Evolutionary conservation across 495 filamentous ascomycete species (phyloP).

Genomic region (Penicillium bialowiezense): DNA sequence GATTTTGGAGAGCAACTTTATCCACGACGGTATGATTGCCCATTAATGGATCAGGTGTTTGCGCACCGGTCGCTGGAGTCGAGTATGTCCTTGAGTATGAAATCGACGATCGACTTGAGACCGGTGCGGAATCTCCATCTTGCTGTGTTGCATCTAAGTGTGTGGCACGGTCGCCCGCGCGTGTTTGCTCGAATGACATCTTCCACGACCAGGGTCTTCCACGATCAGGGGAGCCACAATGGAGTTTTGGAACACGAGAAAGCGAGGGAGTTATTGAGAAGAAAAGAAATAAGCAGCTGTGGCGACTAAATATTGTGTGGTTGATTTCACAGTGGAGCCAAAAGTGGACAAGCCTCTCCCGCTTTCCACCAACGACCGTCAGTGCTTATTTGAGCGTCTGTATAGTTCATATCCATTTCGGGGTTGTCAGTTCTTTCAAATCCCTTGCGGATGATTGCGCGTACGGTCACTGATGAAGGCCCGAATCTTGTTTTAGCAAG

Average conservation of each 20-base stretch:
- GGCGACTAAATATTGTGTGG: conserved; percentile 3
- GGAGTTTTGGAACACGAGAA: no score
- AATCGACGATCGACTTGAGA: conserved; percentile 20
- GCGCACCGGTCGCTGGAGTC: conserved; percentile 23
- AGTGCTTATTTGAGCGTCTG: background rate
- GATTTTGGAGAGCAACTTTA: conserved; percentile 14
- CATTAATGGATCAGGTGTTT: conserved; percentile 25
- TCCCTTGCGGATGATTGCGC: conserved; percentile 7
- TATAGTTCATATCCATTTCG: background rate
- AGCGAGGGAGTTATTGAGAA: background rate
- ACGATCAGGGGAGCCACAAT: no score
- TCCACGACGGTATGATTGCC: conserved; percentile 9
- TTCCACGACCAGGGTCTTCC: background rate
- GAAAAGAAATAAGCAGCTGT: background rate
- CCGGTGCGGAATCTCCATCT: conserved; percentile 13
- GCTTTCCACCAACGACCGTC: background rate
- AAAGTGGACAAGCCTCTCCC: background rate
- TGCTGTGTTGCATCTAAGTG: background rate
- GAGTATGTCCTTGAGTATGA: conserved; percentile 16
- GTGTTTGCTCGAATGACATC: conserved; percentile 14
- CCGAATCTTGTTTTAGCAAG: background rate
- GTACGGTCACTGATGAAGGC: background rate
- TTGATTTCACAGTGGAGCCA: background rate
- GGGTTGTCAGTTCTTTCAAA: background rate
- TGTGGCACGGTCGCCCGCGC: conserved; percentile 4